Base-by-base conservation (phyloP, 192 early-diverging fungal genomes). In the Geosiphon pyriformis region DNA sequence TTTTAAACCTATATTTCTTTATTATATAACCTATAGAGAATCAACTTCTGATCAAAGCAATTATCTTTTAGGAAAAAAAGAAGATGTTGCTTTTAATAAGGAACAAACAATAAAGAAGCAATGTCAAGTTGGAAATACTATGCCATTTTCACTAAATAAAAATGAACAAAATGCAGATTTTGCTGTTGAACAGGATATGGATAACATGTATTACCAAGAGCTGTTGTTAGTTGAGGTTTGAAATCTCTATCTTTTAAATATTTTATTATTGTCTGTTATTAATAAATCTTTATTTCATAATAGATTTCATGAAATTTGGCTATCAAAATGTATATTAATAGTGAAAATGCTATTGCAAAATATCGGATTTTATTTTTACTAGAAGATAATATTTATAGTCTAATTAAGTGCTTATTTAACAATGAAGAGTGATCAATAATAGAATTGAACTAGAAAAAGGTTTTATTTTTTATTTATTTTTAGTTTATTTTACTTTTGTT, bases 191-290 rank as follows among this genome's bases (percentile, higher is more conserved):
- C 64, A 56, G 35, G 52, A 53, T 65, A 26, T 26, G 64, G 51
- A 65, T 65, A 65, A 30, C 53, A 56, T 65, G 34, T 65, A 65
- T 65, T 65, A n/a, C 33, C 64, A 65, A 26, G 64, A 65, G 34
- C 64, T 65, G 35, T 65, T 52, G 37, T 65, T 32, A 65, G 49
- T 65, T 65, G 33, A 65, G 32, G 63, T 54, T 25, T 3, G 52
- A 37, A 65, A 65, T 65, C 34, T 65, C 33, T 55, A 55, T 55
- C 33, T 65, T 65, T 65, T 65, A 25, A n/a, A 65, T 65, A 65
- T 55, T 65, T 55, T 25, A 56, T 56, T 55, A 56, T 65, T 65
- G 64, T 65, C 64, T 65, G 50, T 65, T 65, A 65, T 65, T 53
- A 65, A 65, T 65, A 65, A 53, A 1, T 49, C 15, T 65, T 46